phyloP scores from a whole-genome alignment of 2,329 filamentous ascomycete species.

The Cucurbitaria berberidis region DNA sequence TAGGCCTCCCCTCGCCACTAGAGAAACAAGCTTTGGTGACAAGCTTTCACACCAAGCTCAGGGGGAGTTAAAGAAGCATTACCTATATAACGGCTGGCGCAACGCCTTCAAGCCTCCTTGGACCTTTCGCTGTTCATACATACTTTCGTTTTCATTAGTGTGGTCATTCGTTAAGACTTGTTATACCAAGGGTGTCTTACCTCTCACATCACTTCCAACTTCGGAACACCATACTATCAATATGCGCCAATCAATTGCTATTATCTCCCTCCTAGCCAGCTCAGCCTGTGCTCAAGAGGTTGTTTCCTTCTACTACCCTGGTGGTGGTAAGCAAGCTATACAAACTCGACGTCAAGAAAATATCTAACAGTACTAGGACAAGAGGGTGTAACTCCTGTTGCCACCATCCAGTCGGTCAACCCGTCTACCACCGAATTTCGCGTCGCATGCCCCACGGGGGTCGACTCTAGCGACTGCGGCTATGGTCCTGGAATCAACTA shows the following conservation, averaged over 20 bases:
- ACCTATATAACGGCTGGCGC: slow-evolving; percentile 6
- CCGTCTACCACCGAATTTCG: slow-evolving; percentile 30
- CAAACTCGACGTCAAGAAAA: not conserved
- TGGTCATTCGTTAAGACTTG: not conserved
- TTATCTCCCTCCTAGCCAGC: slow-evolving; percentile 26
- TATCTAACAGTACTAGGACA: slow-evolving; percentile 12
- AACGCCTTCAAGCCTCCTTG: not conserved
- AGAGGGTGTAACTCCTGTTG: slow-evolving; percentile 29
- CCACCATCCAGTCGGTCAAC: slow-evolving; percentile 27
- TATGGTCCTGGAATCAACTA: slow-evolving; percentile 30
- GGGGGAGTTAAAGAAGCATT: slow-evolving; percentile 9
- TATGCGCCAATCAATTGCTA: slow-evolving; percentile 32
- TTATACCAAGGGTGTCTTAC: not conserved
- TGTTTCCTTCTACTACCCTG: slow-evolving; percentile 31
- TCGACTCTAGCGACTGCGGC: slow-evolving; percentile 31
- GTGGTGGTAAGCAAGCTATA: slow-evolving; percentile 22
- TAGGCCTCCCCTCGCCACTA: slow-evolving; percentile 6
- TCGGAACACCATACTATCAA: slow-evolving; percentile 1
- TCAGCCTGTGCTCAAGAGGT: slow-evolving; percentile 22
- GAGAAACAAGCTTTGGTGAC: slow-evolving; percentile 8
- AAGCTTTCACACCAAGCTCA: slow-evolving; percentile 11
- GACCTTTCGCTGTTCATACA: slow-evolving; percentile 8
- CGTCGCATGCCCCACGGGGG: slow-evolving; percentile 30
- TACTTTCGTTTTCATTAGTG: slow-evolving; percentile 3
- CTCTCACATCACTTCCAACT: not conserved